Conservation (phyloP, 1,139 yeast genomes). For the Meyerozyma carpophila region DNA sequence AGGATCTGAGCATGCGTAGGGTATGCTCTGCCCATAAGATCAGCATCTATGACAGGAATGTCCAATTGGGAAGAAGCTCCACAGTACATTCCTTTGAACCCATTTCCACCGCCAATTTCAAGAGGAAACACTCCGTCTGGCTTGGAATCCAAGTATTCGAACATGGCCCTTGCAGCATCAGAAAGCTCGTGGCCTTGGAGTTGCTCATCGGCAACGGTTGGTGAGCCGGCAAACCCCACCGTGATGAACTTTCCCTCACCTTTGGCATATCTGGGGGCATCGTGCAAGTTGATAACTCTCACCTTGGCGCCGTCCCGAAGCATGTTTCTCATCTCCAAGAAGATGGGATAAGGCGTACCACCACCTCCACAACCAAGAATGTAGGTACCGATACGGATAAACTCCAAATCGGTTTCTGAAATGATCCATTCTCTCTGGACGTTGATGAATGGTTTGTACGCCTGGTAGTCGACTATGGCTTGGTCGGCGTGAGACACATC, state of each 20-base stretch:
- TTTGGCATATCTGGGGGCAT: slow-evolving; percentile 12
- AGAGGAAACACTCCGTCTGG: slow-evolving; percentile 28
- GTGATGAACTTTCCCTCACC: slow-evolving; percentile 27
- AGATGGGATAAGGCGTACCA: slow-evolving; percentile 40
- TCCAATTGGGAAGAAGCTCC: slow-evolving; percentile 20
- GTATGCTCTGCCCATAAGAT: slow-evolving; percentile 44
- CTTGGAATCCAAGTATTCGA: slow-evolving; percentile 15
- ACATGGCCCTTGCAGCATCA: slow-evolving; percentile 25
- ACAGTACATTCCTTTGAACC: slow-evolving; percentile 27
- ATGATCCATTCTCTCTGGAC: slow-evolving; percentile 33
- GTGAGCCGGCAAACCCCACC: slow-evolving; percentile 43
- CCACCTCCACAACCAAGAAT: slow-evolving; percentile 49
- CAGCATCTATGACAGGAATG: slow-evolving; percentile 34
- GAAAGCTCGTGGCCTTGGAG: slow-evolving; percentile 30
- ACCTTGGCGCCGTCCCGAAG: slow-evolving; percentile 26
- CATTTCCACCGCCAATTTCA: slow-evolving; percentile 45
- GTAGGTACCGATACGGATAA: slow-evolving; percentile 36
- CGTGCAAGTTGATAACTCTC: slow-evolving; percentile 27
- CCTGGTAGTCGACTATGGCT: slow-evolving; percentile 13
- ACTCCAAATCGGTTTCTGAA: slow-evolving; percentile 34
- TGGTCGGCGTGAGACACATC: slow-evolving; percentile 2
- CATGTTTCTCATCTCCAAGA: slow-evolving; percentile 26
- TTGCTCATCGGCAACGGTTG: slow-evolving; percentile 40
- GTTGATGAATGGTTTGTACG: slow-evolving; percentile 29
- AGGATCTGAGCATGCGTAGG: slow-evolving; percentile 38